Evolutionary conservation across 495 filamentous ascomycete genomes (phyloP).

Genomic region (Penicillium longicatenatum): DNA sequence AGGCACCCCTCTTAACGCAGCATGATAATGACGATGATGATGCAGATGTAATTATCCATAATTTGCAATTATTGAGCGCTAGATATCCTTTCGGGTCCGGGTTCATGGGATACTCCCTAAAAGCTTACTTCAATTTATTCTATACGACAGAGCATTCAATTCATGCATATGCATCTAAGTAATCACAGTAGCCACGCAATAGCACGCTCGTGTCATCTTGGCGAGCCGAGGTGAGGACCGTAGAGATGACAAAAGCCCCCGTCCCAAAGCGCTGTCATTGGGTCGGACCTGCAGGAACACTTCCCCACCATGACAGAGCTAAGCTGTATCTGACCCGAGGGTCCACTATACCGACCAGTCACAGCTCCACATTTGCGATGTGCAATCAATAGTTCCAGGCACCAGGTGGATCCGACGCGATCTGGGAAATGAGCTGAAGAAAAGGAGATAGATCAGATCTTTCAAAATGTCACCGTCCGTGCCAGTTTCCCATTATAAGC

Average conservation of each 20-base stretch:
- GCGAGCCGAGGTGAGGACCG: not conserved
- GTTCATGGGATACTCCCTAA: not conserved
- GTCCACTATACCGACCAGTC: constrained; percentile 17
- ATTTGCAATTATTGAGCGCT: constrained; percentile 1
- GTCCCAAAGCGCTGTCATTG: not conserved
- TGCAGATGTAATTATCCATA: not conserved
- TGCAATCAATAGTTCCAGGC: constrained; percentile 27
- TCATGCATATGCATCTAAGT: not conserved
- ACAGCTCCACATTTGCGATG: constrained; percentile 5
- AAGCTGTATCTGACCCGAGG: constrained; percentile 4
- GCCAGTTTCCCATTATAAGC: constrained; percentile 5
- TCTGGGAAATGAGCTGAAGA: constrained; percentile 15
- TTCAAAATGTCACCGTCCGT: not conserved
- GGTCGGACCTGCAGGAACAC: not conserved
- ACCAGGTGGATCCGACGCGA: constrained; percentile 17
- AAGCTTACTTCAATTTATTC: not conserved
- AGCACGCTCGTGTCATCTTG: not conserved
- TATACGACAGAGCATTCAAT: not conserved
- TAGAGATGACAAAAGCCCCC: not conserved
- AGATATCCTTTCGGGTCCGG: constrained; percentile 13
- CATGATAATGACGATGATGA: constrained; percentile 2
- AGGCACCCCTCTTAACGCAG: constrained; percentile 25
- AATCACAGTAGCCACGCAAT: not conserved
- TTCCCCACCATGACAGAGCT: constrained; percentile 6
- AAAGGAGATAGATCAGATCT: constrained; percentile 11